Percentiles rank a stretch among this genome's conserved stretches.
These are phyloP conservation scores for Lentinula detonsa DNA, from an alignment of 768 basidiomycete species.

Conservation along the genomic window DNA sequence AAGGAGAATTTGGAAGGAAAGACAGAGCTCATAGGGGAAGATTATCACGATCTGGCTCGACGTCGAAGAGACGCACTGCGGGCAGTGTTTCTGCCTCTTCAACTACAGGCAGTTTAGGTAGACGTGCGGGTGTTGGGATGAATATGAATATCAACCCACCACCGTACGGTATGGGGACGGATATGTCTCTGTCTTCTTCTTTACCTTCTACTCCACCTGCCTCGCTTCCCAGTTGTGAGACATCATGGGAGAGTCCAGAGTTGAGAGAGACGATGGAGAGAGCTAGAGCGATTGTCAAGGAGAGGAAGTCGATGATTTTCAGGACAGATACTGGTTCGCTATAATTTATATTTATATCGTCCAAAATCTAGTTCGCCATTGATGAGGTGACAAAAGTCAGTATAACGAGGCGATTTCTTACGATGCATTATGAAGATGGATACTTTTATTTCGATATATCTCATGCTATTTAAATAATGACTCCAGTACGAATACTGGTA, in stretches of 20 bases:
- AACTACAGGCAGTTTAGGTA: not conserved
- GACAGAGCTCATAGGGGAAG: not conserved
- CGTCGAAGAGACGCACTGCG: slow-evolving; percentile 13
- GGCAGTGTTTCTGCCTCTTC: not conserved
- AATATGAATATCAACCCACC: slow-evolving; percentile 1
- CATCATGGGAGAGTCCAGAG: slow-evolving; percentile 56
- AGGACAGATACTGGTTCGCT: not conserved
- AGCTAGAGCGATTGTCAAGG: slow-evolving; percentile 37
- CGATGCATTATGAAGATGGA: not conserved
- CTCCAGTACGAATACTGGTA: not conserved
- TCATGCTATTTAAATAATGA: not conserved
- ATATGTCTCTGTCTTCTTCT: slow-evolving; percentile 18
- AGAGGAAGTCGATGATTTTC: slow-evolving; percentile 1
- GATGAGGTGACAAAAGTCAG: not conserved
- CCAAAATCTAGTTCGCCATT: too few relatives aligned
- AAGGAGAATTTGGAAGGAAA: not conserved
- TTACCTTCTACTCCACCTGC: slow-evolving; percentile 11
- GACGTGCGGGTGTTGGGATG: not conserved
- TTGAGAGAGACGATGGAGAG: slow-evolving; percentile 66
- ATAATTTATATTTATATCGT: not conserved
- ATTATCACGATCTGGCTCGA: slow-evolving; percentile 1
- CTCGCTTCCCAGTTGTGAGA: slow-evolving; percentile 27
- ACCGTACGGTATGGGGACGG: slow-evolving; percentile 9
- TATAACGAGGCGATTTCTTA: not conserved
- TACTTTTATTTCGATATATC: not conserved